Evolutionary conservation across 2,329 filamentous ascomycete genomes (phyloP), one percentile per base, ranked within the genome.

Genomic region (Fusarium falciforme): DNA sequence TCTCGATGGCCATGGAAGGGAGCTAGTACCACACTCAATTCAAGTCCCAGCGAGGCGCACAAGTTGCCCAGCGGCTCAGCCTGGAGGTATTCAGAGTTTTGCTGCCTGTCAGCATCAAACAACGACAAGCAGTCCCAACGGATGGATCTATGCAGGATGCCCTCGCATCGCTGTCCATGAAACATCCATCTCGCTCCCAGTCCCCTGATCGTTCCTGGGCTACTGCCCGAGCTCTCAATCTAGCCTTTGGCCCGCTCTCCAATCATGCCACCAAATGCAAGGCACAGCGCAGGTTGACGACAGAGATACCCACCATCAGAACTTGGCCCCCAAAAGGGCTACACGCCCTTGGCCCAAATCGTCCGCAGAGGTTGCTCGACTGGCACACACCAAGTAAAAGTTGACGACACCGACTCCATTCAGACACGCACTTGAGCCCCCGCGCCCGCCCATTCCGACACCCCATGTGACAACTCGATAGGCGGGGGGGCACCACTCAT

Each of bases 181-280:
- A 47, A 62, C 57, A 59, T 63, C 47, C 57, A 59, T 63, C 47
- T 65, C 60, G 49, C 54, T 71, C 61, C 65, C 33, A 49, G 74
- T 72, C 67, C 74, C 64, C 67, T 63, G 44, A 68, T 76, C 58
- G 76, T 78, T 76, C 76, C 76, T 78, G 76, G 62, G 49, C 68
- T 66, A 76, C 67, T 70, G 70, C 63, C 73, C 59, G 59, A 67
- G 64, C 65, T 61, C 68, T 71, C 71, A 49, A 70, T 62, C 71
- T 71, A 74, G 70, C 64, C 65, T 78, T 72, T 71, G 71, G 61
- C 64, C 74, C 65, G 65, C 73, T 71, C 72, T 71, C 67, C 63
- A 78, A 73, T 73, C 69, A 78, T 78, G 77, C 72, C 77, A 78
- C 75, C 66, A 77, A 66, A 76, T 78, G 77, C 77, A 78, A 78